Evolutionary conservation across 2,329 filamentous ascomycete species (phyloP), one percentile per base, ranked within the genome.

Genomic region (Reticulascus tulasneorum): DNA sequence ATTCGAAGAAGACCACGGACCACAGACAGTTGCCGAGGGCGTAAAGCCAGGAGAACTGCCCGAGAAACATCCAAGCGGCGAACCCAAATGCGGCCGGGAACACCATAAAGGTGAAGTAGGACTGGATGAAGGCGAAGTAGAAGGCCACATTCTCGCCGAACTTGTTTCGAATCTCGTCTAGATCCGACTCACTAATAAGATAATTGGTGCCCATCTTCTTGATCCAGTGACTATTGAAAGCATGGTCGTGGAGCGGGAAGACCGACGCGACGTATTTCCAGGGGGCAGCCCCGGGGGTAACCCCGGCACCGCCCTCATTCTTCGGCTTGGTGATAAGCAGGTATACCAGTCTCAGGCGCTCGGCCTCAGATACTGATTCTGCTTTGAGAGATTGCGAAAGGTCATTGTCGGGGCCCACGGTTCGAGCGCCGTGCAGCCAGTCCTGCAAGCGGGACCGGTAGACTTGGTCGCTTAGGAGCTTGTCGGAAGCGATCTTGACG

Each of bases 41-140:
- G 51, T 94, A 96, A 32, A 89, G 61, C 38, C 81, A 77, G 2
- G 90, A 95, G 62, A 89, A 97, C 38, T 84, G 77, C 8, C 88
- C 88, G 0, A 95, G 69, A n/a, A 94, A 67, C 20, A 90, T 60
- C 86, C 88, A 96, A 10, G 84, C 77, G 1, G 76, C 71, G 25
- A 86, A 70, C 4, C 91, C 91, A 49, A 93, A 81, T 5, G 71
- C 79, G 1, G 90, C 86, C 0, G 89, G 89, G 41, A 91, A 83
- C n/a, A 86, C 62, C 18, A 95, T 69, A 55, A 94, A 94, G 40
- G 79, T 73, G 55, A 94, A 94, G 63, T 97, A 97, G 22, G 84
- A 84, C 54, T 94, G 86, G 21, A 94, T 75, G 55, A 97, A 97
- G 24, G 90, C 88, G 58, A 95, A 97, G 66, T 97, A 97, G 60